These are phyloP conservation scores for Pichia sp. DNA, from an alignment of 1,139 yeast genomes.

Conservation along the genomic window DNA sequence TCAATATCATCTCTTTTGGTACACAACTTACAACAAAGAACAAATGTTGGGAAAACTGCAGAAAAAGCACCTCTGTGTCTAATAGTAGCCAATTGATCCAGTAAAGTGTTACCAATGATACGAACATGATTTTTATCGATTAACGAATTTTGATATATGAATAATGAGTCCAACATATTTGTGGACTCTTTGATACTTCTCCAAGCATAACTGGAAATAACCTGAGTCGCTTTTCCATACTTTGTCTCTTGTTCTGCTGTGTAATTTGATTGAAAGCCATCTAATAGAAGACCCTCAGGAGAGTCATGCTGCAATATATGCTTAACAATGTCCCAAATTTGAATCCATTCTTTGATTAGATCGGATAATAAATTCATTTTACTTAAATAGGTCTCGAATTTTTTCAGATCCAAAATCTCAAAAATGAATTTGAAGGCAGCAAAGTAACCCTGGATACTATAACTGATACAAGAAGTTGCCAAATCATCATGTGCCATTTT, in stretches of 20 bases:
- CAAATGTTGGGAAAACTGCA: constrained; percentile 74
- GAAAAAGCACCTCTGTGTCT: constrained; percentile 91
- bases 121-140: constrained; percentile 19
- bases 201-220: constrained; percentile 74
- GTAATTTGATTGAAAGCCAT: constrained; percentile 30
- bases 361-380: constrained; percentile 4
- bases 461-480: constrained; percentile 33
- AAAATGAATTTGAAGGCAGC: constrained; percentile 47
- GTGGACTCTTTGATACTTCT: constrained; percentile 77
- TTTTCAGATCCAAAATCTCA: constrained; percentile 24
- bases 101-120: constrained; percentile 44
- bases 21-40: constrained; percentile 52
- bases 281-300: constrained; percentile 53
- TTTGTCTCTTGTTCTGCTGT: constrained; percentile 28
- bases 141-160: constrained; percentile 23
- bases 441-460: constrained; percentile 60
- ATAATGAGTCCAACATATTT: constrained; percentile 37
- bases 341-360: constrained; percentile 23
- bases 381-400: constrained; percentile 1
- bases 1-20: constrained; percentile 15
- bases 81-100: constrained; percentile 61
- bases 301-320: constrained; percentile 59
- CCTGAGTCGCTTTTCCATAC: constrained; percentile 50
- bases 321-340: constrained; percentile 47
- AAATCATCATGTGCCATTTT: constrained; percentile 27